Evolutionary conservation across 2,329 filamentous ascomycete species (phyloP), one percentile per base, ranked within the genome.

Genomic region (Alternaria sp.): DNA sequence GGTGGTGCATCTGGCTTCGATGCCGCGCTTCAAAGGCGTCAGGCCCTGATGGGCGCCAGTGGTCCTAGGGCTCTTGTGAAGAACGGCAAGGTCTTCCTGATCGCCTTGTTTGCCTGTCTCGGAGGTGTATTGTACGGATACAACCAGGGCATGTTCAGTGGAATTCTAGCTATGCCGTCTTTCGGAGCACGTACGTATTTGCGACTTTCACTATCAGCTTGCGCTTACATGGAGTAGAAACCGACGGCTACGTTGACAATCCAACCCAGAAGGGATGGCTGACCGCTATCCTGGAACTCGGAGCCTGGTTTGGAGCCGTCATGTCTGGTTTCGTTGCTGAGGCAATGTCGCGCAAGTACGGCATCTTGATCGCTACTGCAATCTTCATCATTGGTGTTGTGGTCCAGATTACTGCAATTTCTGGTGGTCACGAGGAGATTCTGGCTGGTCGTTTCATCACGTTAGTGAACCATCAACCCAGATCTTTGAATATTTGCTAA

Each of bases 141-240:
- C 80, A 92, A 93, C 73, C 89, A 92, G 61, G 91, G 91, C 69
- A 90, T 92, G 80, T 92, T 92, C 80, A 88, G 87, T n/a, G 90
- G 91, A 23, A 87, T 93, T 21, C 70, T 88, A 58, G 83, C 81
- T 21, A 85, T 86, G 83, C 72, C 75, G 5, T 80, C 81, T 1
- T 86, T 85, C 65, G 79, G 80, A 44, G 63, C 75, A 47, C 78
- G 79, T 81, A 68, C 66, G 76, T 67, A 30, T 15, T 19, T 25
- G 23, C 25, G 6, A 50, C 12, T 49, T 30, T n/a, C 3, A 8
- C 21, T 6, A 4, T 26, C 8, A 12, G 19, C 32, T 36, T 30
- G 32, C 52, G 25, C 43, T 62, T 11, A 62, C 5, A 54, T 12
- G 1, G 4, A 32, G 3, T 9, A 81, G 80, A 84, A 44, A 85